Base-by-base conservation (phyloP, 352 stramenopile species). In the Blastocystis sp. region DNA sequence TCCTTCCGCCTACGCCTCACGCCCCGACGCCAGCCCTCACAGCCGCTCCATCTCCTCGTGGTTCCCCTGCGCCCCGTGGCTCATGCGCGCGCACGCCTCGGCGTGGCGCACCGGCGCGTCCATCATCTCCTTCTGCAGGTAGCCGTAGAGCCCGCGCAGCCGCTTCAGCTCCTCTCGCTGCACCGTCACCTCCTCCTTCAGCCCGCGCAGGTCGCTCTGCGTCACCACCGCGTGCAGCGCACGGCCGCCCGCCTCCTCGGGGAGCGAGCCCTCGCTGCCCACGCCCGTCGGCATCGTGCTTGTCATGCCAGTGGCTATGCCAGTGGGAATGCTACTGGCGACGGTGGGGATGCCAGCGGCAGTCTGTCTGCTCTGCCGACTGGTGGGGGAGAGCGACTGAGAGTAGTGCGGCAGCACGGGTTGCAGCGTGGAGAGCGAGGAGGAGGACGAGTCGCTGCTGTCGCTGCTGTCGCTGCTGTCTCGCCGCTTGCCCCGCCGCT, bases 1-100 rank as follows among this genome's bases (percentile, higher is more conserved):
- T 69, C 74, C 40, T 66, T 54, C 52, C 66, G 45, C 24, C 74
- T 84, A 54, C 69, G 19, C 38, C 24, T 38, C 48, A 81, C 19
- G 14, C 42, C 14, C 11, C 24, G 4, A 1, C 59, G 28, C 10
- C 4, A 17, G 19, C 6, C 10, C 10, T 10, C 28, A 84, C 74
- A 84, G 34, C 3, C 10, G n/a, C 66, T 84, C 57, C 40, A 84
- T 42, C 14, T 28, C 43, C 34, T 54, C 10, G 60, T n/a, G 52
- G 54, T 43, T 84, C 28, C 17, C 57, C 34, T 64, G 43, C 21
- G 28, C 21, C 3, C 54, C n/a, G 1, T 59, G 74, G 14, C 54
- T n/a, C 54, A 84, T 24, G 17, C 34, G 52, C 38, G 17, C 42
- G 24, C 21, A 42, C 38, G 68, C 69, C 11, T 52, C 21, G 3